phyloP scores from a whole-genome alignment of 441 rosid species.

The Metrosideros polymorpha region DNA sequence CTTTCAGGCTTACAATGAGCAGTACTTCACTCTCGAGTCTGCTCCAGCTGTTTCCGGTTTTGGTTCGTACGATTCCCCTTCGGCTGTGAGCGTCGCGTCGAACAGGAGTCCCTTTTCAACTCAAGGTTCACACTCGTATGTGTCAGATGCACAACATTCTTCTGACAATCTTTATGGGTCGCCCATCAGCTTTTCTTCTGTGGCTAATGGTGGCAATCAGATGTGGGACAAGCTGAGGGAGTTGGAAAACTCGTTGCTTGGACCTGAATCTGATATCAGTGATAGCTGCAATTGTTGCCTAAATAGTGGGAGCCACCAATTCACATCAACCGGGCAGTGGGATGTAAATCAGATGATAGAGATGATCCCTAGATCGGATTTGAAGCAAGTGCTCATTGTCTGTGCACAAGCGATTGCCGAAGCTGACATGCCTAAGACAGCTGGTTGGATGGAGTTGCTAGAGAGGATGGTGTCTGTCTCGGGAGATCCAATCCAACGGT shows the following conservation, averaged over 20 bases:
- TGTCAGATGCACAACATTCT: not conserved
- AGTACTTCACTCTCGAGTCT: not conserved
- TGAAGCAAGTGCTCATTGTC: not conserved
- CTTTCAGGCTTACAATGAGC: not conserved
- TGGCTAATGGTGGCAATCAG: not conserved
- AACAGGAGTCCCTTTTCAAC: not conserved
- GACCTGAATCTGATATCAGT: not conserved
- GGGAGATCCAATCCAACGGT: slow-evolving; percentile 1
- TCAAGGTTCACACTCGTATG: not conserved
- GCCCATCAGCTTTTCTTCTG: not conserved
- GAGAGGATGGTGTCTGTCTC: slow-evolving; percentile 3
- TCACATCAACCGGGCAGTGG: not conserved
- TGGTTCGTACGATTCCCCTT: not conserved
- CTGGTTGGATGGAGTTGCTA: not conserved
- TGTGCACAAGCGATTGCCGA: slow-evolving; percentile 1
- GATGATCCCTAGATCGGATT: not conserved
- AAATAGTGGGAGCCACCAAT: not conserved
- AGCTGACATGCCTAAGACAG: not conserved
- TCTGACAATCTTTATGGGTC: not conserved
- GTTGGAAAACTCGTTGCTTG: not conserved
- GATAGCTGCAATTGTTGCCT: not conserved
- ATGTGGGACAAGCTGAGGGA: not conserved
- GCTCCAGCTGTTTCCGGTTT: not conserved
- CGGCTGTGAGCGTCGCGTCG: not conserved
- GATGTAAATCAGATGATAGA: not conserved